Evolutionary conservation across 2,329 filamentous ascomycete genomes (phyloP).

Genomic region (Rosellinia necatrix): DNA sequence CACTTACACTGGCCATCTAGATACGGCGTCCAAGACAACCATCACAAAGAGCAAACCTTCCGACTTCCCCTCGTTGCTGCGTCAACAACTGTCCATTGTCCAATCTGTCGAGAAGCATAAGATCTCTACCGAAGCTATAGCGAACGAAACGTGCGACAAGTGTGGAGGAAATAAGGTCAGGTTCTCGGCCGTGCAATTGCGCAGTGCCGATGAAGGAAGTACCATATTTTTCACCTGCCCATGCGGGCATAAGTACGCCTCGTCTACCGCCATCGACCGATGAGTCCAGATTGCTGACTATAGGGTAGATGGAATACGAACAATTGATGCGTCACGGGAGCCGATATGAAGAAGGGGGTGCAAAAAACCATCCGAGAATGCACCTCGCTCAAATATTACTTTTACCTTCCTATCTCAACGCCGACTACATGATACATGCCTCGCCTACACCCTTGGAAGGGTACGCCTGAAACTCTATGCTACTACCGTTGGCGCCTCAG

Average conservation of each 20-base stretch:
- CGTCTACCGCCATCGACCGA: background rate
- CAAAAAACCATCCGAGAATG: background rate
- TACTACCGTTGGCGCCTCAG: conserved; percentile 57
- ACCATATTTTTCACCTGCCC: conserved; percentile 87
- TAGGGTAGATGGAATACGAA: conserved; percentile 50
- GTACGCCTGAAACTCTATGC: conserved; percentile 27
- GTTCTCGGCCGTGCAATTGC: conserved; percentile 82
- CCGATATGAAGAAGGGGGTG: background rate
- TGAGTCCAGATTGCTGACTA: conserved; percentile 17
- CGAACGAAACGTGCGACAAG: conserved; percentile 73
- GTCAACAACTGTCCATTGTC: conserved; percentile 85
- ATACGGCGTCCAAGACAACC: conserved; percentile 76
- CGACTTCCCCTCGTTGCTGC: conserved; percentile 87
- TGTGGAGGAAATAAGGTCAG: conserved; percentile 83
- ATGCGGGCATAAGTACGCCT: conserved; percentile 78
- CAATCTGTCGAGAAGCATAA: conserved; percentile 81
- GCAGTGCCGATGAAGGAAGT: conserved; percentile 92
- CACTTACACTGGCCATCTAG: too few species aligned
- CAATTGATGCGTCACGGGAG: conserved; percentile 47
- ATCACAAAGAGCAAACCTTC: conserved; percentile 84
- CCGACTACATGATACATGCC: conserved; percentile 27
- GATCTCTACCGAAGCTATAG: conserved; percentile 70
- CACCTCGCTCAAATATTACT: conserved; percentile 24
- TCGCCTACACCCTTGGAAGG: conserved; percentile 11
- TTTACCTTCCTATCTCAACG: conserved; percentile 33